phyloP scores from a whole-genome alignment of 768 basidiomycete genomes.

The Epithele typhae region DNA sequence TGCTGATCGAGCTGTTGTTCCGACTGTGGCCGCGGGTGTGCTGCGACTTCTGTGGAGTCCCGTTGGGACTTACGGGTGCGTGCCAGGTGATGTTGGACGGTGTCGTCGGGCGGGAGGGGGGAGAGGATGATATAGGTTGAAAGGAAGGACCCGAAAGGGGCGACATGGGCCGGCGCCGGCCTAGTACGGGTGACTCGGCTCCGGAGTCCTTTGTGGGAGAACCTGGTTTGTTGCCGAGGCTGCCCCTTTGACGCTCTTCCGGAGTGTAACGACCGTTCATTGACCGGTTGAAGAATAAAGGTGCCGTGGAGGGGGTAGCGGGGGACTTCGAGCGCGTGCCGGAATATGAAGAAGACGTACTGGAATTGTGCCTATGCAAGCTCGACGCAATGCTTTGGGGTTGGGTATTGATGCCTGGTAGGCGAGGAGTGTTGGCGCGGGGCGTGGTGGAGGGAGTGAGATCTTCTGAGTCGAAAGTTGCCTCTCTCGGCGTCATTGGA shows the following conservation, averaged over 20 bases:
- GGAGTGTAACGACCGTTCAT: constrained; percentile 66
- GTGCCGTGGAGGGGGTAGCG: constrained; percentile 29
- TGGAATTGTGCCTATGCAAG: constrained; percentile 51
- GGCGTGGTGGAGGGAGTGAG: constrained; percentile 70
- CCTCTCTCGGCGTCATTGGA: constrained; percentile 84
- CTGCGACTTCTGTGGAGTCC: constrained; percentile 31
- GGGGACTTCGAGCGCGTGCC: constrained; percentile 47
- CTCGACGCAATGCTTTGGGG: constrained; percentile 34
- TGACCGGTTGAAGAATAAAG: constrained; percentile 54
- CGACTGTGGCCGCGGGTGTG: constrained; percentile 34
- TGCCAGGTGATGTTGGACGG: constrained; percentile 81
- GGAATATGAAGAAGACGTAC: constrained; percentile 44
- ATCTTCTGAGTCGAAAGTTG: constrained; percentile 62
- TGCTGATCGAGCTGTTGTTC: constrained; percentile 27
- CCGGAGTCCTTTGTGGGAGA: constrained; percentile 19
- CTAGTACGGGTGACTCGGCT: constrained; percentile 53
- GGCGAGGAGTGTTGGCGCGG: constrained; percentile 66
- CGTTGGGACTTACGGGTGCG: constrained; percentile 31
- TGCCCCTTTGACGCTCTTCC: constrained; percentile 34
- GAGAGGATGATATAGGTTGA: constrained; percentile 46
- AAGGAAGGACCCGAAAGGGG: constrained; percentile 59
- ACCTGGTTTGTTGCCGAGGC: constrained; percentile 11
- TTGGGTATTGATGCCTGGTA: constrained; percentile 29
- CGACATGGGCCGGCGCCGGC: constrained; percentile 66
- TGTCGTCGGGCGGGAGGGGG: constrained; percentile 46